Percentiles rank a stretch among this genome's conserved stretches.
These are phyloP conservation scores for Adansonia madagascariensis DNA, from an alignment of 441 rosid species.

Conservation along the genomic window DNA sequence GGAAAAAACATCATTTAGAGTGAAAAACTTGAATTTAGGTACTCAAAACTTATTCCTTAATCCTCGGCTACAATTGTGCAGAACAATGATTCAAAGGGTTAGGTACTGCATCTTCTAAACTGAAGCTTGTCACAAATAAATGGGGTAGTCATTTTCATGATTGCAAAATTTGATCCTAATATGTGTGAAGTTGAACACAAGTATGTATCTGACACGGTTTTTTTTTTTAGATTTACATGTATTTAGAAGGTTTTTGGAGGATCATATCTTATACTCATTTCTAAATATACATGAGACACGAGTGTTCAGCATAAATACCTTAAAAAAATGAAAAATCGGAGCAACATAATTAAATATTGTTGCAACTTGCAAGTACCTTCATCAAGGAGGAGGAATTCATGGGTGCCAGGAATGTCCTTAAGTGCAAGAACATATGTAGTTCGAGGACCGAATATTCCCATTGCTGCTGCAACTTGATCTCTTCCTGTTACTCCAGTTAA, in stretches of 20 bases:
- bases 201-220: too few relatives aligned
- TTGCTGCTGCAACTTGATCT: conserved; percentile 96
- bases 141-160: background rate
- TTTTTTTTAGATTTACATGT: too few relatives aligned
- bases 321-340: too few relatives aligned
- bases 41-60: background rate
- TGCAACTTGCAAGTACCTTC: conserved; percentile 59
- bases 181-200: too few relatives aligned
- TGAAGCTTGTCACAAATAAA: background rate
- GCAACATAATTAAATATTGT: background rate
- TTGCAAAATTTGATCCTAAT: background rate
- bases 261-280: too few relatives aligned
- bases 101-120: background rate
- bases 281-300: too few relatives aligned
- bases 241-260: too few relatives aligned
- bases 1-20: conserved; percentile 28
- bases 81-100: background rate
- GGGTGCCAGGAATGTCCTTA: conserved; percentile 86
- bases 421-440: conserved; percentile 90
- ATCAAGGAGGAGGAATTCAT: conserved; percentile 96
- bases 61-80: background rate
- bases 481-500: conserved; percentile 80
- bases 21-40: conserved; percentile 15
- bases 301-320: too few relatives aligned
- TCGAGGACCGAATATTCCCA: conserved; percentile 96